Evolutionary conservation across 169 alveolate genomes (phyloP).

Genomic region (Plasmodium adleri): DNA sequence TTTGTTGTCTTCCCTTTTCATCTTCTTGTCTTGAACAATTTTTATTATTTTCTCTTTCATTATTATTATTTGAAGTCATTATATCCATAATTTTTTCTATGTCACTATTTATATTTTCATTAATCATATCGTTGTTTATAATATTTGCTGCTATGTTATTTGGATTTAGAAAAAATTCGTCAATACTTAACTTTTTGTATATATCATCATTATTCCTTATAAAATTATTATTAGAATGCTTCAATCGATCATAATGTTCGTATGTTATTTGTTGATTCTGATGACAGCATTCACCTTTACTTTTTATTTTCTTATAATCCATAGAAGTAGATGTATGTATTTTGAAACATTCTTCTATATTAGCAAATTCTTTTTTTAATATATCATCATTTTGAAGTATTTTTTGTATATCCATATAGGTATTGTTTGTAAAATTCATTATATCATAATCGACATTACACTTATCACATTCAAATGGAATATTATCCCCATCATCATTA

Average conservation of each 20-base stretch:
- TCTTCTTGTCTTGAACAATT: not conserved
- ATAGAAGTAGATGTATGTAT: not conserved
- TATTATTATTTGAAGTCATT: slow-evolving; percentile 57
- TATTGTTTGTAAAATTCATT: slow-evolving; percentile 35
- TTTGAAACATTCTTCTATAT: slow-evolving; percentile 45
- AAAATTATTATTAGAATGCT: not conserved
- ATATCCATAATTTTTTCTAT: slow-evolving; percentile 67
- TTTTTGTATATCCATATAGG: slow-evolving; percentile 62
- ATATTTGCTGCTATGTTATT: slow-evolving; percentile 31
- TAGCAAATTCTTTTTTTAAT: slow-evolving; percentile 46
- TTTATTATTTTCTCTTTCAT: not conserved
- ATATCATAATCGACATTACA: slow-evolving; percentile 30
- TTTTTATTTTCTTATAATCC: slow-evolving; percentile 3
- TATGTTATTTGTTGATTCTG: no score
- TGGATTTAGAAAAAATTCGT: slow-evolving; percentile 13
- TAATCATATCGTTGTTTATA: slow-evolving; percentile 25
- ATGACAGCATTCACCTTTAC: not conserved
- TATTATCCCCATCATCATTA: slow-evolving; percentile 2
- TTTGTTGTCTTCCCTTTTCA: no score
- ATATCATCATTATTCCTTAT: slow-evolving; percentile 26
- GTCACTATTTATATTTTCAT: slow-evolving; percentile 26
- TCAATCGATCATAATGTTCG: no score
- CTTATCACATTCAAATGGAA: slow-evolving; percentile 6
- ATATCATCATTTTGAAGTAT: slow-evolving; percentile 52
- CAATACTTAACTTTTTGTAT: slow-evolving; percentile 7